Evolutionary conservation across 306 rosid genomes (phyloP).

Genomic region (Bauhinia variegata): DNA sequence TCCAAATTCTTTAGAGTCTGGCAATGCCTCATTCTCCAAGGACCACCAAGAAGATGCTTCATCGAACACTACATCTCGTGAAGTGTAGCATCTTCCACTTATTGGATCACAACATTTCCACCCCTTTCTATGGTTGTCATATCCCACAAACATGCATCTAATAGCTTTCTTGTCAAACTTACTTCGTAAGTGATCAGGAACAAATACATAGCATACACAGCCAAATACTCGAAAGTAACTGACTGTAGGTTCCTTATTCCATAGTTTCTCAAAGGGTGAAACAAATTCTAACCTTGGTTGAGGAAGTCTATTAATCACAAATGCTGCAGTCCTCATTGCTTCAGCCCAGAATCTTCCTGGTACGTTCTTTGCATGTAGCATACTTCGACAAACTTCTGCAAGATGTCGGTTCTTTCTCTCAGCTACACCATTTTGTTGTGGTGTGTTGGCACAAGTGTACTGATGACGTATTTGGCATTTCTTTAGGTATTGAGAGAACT

Average conservation of each 20-base stretch:
- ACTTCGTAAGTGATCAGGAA: neutral
- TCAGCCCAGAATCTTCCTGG: constrained; percentile 20
- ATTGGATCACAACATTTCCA: too few species aligned
- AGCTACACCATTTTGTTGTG: neutral
- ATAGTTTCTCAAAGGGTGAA: neutral
- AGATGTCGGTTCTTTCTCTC: neutral
- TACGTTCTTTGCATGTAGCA: constrained; percentile 16
- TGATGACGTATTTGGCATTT: neutral
- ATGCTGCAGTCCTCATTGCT: constrained; percentile 11
- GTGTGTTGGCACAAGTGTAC: neutral
- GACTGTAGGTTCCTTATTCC: neutral
- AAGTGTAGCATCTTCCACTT: too few species aligned
- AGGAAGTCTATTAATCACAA: constrained; percentile 1
- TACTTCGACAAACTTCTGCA: constrained; percentile 15
- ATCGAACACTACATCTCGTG: too few species aligned
- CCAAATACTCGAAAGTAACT: neutral
- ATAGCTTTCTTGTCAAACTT: neutral
- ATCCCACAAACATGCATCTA: neutral
- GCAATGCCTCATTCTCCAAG: too few species aligned
- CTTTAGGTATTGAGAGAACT: constrained; percentile 8
- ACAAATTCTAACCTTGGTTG: constrained; percentile 3
- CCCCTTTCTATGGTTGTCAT: too few species aligned
- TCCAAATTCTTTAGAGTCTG: too few species aligned
- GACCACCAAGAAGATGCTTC: too few species aligned
- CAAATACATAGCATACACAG: neutral